A percentile compares a stretch with the other conserved stretches of the same genome.
phyloP scores from a whole-genome alignment of 306 rosid genomes.

The Alnus rubra region DNA sequence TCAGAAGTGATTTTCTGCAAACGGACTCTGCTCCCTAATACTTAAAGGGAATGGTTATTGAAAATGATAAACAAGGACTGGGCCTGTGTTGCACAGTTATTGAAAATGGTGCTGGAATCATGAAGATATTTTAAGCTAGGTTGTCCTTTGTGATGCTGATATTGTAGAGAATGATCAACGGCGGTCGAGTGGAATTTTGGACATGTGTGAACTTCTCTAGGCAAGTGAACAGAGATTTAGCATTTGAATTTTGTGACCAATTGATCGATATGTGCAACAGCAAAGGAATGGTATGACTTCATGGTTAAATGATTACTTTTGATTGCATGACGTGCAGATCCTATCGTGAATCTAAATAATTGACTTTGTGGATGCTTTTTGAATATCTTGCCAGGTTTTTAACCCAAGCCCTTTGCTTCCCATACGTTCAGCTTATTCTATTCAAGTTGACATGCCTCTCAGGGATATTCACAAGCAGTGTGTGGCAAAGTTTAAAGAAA shows the following conservation, averaged over 20 bases:
- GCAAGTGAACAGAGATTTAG: background rate
- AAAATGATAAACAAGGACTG: too few relatives aligned
- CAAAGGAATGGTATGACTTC: slow-evolving; percentile 69
- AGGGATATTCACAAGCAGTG: slow-evolving; percentile 33
- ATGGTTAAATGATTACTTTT: background rate
- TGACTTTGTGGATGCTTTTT: background rate
- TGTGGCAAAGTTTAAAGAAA: background rate
- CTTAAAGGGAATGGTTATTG: too few relatives aligned
- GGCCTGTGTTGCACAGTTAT: too few relatives aligned
- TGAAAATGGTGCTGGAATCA: too few relatives aligned
- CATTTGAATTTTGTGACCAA: slow-evolving; percentile 24
- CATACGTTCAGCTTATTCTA: background rate
- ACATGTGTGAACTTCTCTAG: slow-evolving; percentile 50
- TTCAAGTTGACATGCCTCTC: slow-evolving; percentile 45
- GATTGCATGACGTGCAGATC: background rate
- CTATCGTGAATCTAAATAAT: background rate
- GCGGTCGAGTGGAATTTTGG: slow-evolving; percentile 58
- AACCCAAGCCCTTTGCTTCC: slow-evolving; percentile 41
- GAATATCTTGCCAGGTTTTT: slow-evolving; percentile 39
- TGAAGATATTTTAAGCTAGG: background rate
- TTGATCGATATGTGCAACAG: slow-evolving; percentile 54
- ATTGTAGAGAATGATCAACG: slow-evolving; percentile 69
- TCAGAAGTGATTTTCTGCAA: too few relatives aligned
- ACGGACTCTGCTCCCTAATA: too few relatives aligned
- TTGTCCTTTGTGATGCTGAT: background rate